Percentiles rank a stretch among this genome's conserved stretches.
Conservation (phyloP, 2,329 filamentous ascomycete species). For the Fusarium floridanum region DNA sequence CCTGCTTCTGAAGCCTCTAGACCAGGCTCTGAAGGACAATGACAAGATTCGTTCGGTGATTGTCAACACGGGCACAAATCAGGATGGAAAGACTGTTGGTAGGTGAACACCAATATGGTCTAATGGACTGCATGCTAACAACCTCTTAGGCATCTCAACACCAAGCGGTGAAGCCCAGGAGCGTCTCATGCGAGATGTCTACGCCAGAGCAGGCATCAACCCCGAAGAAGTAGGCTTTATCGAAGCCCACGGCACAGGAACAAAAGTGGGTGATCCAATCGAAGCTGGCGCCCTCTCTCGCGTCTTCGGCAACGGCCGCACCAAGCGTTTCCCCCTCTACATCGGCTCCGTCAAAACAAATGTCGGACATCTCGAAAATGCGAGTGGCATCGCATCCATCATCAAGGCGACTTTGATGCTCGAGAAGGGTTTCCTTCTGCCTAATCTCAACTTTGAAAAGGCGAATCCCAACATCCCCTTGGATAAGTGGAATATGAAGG, state of each 20-base stretch:
- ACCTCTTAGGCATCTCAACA: slow-evolving; percentile 2
- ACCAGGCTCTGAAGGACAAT: slow-evolving; percentile 30
- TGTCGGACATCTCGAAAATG: slow-evolving; percentile 24
- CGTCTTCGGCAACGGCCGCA: slow-evolving; percentile 16
- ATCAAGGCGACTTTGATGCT: slow-evolving; percentile 32
- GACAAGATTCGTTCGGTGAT: slow-evolving; percentile 34
- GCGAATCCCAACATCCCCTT: slow-evolving; percentile 10
- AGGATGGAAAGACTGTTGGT: slow-evolving; percentile 33
- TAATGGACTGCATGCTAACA: too few species aligned
- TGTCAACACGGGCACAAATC: slow-evolving; percentile 23
- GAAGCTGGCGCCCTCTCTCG: slow-evolving; percentile 8
- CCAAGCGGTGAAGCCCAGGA: slow-evolving; percentile 10
- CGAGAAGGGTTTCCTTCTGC: slow-evolving; percentile 24
- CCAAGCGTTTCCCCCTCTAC: slow-evolving; percentile 1
- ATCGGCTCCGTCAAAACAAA: slow-evolving; percentile 33
- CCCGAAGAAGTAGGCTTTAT: slow-evolving; percentile 7
- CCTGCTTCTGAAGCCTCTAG: slow-evolving; percentile 33
- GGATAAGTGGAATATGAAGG: slow-evolving; percentile 15
- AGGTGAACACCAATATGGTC: not conserved
- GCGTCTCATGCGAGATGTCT: slow-evolving; percentile 5
- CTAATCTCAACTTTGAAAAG: slow-evolving; percentile 20
- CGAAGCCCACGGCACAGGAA: slow-evolving; percentile 26
- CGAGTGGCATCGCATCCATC: slow-evolving; percentile 18
- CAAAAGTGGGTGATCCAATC: slow-evolving; percentile 19
- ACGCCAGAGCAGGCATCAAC: slow-evolving; percentile 3